Conservation (phyloP, 2,329 filamentous ascomycete genomes). For the Malbranchea cinnamomea region DNA sequence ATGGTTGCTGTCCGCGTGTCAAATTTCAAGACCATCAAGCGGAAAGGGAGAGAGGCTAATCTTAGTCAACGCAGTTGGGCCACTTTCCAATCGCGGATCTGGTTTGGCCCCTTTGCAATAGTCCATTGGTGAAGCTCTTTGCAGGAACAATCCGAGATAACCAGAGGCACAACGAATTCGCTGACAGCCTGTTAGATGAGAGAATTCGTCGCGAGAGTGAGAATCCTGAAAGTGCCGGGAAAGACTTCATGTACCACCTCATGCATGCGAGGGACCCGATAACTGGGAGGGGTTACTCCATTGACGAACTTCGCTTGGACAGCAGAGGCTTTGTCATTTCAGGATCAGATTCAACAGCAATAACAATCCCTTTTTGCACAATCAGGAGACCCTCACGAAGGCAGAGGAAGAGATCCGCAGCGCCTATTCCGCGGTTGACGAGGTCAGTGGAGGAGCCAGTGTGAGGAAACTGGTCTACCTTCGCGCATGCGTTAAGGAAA, state of each 20-base stretch:
- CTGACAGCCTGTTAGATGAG: too few relatives aligned
- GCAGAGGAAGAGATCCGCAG: conserved; percentile 19
- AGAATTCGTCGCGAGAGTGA: too few relatives aligned
- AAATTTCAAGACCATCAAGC: too few relatives aligned
- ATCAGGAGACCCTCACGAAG: conserved; percentile 17
- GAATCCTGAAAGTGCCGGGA: conserved; percentile 17
- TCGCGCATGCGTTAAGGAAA: conserved; percentile 26
- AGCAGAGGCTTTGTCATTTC: conserved; percentile 35
- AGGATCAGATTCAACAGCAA: conserved; percentile 28
- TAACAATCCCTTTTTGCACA: conserved; percentile 21
- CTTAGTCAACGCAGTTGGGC: conserved; percentile 9
- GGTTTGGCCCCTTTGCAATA: conserved; percentile 7
- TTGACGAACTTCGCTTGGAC: conserved; percentile 34
- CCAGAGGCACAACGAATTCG: too few relatives aligned
- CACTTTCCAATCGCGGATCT: conserved; percentile 5
- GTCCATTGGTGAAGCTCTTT: conserved; percentile 7
- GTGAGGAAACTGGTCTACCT: conserved; percentile 25
- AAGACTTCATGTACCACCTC: conserved; percentile 35
- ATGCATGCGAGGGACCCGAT: conserved; percentile 32
- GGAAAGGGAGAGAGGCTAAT: too few relatives aligned
- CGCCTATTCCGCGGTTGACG: conserved; percentile 19
- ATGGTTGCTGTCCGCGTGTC: too few relatives aligned
- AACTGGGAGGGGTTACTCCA: conserved; percentile 27
- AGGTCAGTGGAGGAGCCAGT: conserved; percentile 19
- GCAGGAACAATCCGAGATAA: too few relatives aligned